Evolutionary conservation across 805 yeast species (phyloP).

Genomic region (Suhomyces sp.): DNA sequence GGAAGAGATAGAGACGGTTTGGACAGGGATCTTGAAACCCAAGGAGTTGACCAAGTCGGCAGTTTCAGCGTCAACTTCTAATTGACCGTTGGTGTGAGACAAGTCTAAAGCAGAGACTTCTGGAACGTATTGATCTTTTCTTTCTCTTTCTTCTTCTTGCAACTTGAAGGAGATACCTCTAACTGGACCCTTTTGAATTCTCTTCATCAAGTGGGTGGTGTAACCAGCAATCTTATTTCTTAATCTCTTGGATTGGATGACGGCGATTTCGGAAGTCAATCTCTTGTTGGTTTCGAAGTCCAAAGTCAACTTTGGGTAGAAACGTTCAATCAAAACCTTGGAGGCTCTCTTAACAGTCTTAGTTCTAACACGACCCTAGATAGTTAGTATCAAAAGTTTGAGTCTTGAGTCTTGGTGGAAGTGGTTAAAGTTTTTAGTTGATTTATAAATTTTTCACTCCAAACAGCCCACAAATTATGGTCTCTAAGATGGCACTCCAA

Average conservation of each 20-base stretch:
- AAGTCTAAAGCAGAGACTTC: slow-evolving; percentile 99
- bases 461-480: no score
- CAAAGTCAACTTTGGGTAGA: slow-evolving; percentile 99
- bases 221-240: slow-evolving; percentile 99
- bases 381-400: slow-evolving; percentile 18
- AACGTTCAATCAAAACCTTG: slow-evolving; percentile 98
- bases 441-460: not conserved
- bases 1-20: slow-evolving; percentile 82
- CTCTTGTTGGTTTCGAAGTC: slow-evolving; percentile 99
- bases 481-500: no score
- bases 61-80: slow-evolving; percentile 96
- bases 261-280: slow-evolving; percentile 96
- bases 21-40: slow-evolving; percentile 84
- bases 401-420: not conserved
- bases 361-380: slow-evolving; percentile 99
- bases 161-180: slow-evolving; percentile 99
- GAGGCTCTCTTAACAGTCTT: slow-evolving; percentile 99
- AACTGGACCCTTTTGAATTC: slow-evolving; percentile 99
- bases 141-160: slow-evolving; percentile 99
- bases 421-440: no score
- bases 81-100: slow-evolving; percentile 91
- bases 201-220: slow-evolving; percentile 99
- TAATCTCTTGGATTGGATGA: slow-evolving; percentile 98
- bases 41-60: slow-evolving; percentile 90
- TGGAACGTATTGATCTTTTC: slow-evolving; percentile 99